phyloP scores from a whole-genome alignment of 257 asterid species.

The Penstemon eatonii region DNA sequence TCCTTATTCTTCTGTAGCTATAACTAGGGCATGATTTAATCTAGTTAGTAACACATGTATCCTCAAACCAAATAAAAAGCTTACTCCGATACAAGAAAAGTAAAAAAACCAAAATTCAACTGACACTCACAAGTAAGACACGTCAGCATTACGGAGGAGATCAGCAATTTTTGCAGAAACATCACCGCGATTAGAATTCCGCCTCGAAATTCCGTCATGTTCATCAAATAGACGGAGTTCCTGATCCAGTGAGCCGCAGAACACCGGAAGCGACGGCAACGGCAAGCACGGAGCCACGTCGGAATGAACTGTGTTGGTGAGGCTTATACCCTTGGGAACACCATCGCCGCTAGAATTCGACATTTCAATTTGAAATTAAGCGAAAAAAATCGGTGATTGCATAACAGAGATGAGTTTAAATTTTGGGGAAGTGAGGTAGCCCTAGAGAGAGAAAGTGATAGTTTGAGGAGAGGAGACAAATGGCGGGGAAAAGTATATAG shows the following conservation, averaged over 20 bases:
- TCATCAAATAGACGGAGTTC: conserved; percentile 65
- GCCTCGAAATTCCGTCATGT: conserved; percentile 40
- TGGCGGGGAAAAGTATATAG: conserved; percentile 61
- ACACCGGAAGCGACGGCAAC: conserved; percentile 90
- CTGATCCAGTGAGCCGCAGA: conserved; percentile 85
- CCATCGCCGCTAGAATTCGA: conserved; percentile 44
- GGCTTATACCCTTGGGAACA: conserved; percentile 70
- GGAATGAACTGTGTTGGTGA: conserved; percentile 79
- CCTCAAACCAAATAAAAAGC: conserved; percentile 28
- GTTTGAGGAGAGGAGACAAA: conserved; percentile 36
- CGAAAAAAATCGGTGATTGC: conserved; percentile 20
- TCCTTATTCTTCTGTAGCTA: too few relatives aligned
- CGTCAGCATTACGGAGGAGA: conserved; percentile 76
- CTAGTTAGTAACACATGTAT: neutral
- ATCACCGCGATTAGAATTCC: conserved; percentile 48
- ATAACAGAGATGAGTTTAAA: conserved; percentile 29
- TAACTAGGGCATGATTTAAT: too few relatives aligned
- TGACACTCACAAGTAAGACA: conserved; percentile 79
- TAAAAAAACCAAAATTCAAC: conserved; percentile 11
- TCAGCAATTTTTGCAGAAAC: conserved; percentile 73
- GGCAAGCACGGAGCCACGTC: conserved; percentile 89
- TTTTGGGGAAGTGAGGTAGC: conserved; percentile 34
- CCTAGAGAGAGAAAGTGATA: conserved; percentile 56
- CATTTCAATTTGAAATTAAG: conserved; percentile 39
- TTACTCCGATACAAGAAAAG: conserved; percentile 12